A percentile compares a stretch with the other conserved stretches of the same genome.
These are phyloP conservation scores for Penicillium steckii DNA, from an alignment of 495 filamentous ascomycete genomes.

Conservation along the genomic window DNA sequence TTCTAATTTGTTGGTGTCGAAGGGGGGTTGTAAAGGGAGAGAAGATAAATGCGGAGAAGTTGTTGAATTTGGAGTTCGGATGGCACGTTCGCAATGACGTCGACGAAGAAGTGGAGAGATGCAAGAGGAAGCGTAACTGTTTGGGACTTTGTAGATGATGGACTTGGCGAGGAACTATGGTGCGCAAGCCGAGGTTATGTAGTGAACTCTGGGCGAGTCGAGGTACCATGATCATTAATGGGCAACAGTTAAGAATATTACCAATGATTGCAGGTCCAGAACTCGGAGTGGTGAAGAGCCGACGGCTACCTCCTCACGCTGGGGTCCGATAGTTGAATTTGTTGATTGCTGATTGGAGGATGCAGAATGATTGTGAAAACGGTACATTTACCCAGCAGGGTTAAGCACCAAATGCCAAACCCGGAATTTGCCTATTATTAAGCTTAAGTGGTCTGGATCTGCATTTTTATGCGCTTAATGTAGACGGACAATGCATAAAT, in stretches of 20 bases:
- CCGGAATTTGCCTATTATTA: constrained; percentile 1
- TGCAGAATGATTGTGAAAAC: not conserved
- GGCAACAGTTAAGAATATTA: constrained; percentile 1
- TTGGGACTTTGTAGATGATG: too few relatives aligned
- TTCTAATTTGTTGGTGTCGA: constrained; percentile 25
- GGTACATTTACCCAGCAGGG: not conserved
- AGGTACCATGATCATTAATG: not conserved
- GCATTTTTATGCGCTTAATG: constrained; percentile 1
- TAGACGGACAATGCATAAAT: not conserved
- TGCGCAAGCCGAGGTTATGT: constrained; percentile 15
- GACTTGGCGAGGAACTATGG: constrained; percentile 2
- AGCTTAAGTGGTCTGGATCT: constrained; percentile 10
- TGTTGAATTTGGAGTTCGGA: not conserved
- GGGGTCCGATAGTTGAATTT: not conserved
- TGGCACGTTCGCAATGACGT: constrained; percentile 10
- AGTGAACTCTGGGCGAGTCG: constrained; percentile 8
- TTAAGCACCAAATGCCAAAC: not conserved
- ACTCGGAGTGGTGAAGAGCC: constrained; percentile 8
- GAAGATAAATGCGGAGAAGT: not conserved
- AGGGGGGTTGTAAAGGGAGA: not conserved
- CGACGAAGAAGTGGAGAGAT: constrained; percentile 10
- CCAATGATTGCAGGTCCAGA: constrained; percentile 15
- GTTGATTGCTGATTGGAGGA: not conserved
- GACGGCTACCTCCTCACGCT: not conserved
- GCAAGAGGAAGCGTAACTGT: not conserved